Conservation (phyloP, 2,329 filamentous ascomycete genomes). For the Botrytis byssoidea region DNA sequence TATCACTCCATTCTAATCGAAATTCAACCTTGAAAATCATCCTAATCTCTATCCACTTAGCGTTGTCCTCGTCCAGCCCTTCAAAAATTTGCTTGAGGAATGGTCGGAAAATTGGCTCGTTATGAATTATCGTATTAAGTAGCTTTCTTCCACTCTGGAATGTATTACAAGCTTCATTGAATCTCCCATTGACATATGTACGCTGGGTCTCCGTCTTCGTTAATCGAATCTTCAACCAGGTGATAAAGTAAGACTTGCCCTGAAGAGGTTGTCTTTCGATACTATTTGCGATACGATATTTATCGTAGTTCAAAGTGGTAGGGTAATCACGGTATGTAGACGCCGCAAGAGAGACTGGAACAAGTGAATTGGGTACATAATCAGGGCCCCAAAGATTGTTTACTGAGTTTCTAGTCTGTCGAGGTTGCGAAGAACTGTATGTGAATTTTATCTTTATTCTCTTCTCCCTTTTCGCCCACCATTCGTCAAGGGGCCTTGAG, state of each 20-base stretch:
- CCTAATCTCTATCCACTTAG: slow-evolving; percentile 78
- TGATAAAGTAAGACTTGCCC: slow-evolving; percentile 66
- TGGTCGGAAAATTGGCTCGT: slow-evolving; percentile 82
- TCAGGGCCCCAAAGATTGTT: slow-evolving; percentile 49
- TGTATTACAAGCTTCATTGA: slow-evolving; percentile 81
- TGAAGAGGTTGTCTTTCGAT: slow-evolving; percentile 39
- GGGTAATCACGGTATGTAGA: background rate
- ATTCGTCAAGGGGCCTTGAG: slow-evolving; percentile 51
- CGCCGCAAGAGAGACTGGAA: slow-evolving; percentile 57
- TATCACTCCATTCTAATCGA: slow-evolving; percentile 49
- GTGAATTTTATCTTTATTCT: background rate
- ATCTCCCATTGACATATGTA: slow-evolving; percentile 40
- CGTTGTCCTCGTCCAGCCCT: slow-evolving; percentile 70
- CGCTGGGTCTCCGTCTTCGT: slow-evolving; percentile 33
- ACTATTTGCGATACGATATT: background rate
- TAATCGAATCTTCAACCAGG: slow-evolving; percentile 71
- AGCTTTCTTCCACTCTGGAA: slow-evolving; percentile 71
- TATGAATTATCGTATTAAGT: slow-evolving; percentile 71
- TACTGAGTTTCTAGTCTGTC: background rate
- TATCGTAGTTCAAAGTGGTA: background rate
- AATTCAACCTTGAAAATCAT: slow-evolving; percentile 61
- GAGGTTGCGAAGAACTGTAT: background rate
- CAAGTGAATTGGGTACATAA: slow-evolving; percentile 3
- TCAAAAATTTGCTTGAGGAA: slow-evolving; percentile 69
- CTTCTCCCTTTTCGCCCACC: slow-evolving; percentile 30